Base-by-base conservation (phyloP, 257 asterid genomes). In the Leonotis leonurus region DNA sequence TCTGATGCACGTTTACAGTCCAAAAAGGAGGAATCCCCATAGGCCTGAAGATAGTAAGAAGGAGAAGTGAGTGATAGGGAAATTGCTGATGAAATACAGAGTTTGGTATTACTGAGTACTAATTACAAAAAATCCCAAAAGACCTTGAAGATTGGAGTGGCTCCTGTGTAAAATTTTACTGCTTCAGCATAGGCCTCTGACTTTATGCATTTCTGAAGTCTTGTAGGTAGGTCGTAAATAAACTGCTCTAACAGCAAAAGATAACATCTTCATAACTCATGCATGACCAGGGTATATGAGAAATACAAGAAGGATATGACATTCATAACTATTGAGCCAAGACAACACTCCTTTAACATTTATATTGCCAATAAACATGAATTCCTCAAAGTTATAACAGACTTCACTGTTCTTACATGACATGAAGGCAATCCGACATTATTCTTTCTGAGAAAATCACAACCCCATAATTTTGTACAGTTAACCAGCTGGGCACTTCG, bases 121-220 rank as follows among this genome's bases (percentile, higher is more conserved):
- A 27, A 17, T 21, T 50, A 33, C 49, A 24, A 2, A 53, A 32
- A 46, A 45, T 18, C 45, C 22, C 48, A 17, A 64, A 46, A 67
- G 65, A 87, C 99, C 99, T 85, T 81, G 79, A 93, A 93, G 62
- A 93, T 89, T 51, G 99, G 99, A 77, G 80, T 84, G 61, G 99
- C 99, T 73, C 99, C 99, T 32, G 79, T 89, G 72, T 93, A 93
- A 54, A 76, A 93, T 75, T 84, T 93, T 73, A 89, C 96, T 6
- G 99, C 99, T 73, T 93, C 99, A 32, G 92, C 89, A 67, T 93
- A 93, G 77, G 99, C 83, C 79, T 85, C 97, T 58, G 99, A 74
- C 83, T 82, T 89, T 79, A 89, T 86, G 75, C 96, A 93, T 78
- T 87, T 89, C 60, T 86, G 90, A 54, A 93, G 95, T 70, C 94